phyloP scores from a whole-genome alignment of 352 stramenopile species.

The Pythium aphanidermatum region DNA sequence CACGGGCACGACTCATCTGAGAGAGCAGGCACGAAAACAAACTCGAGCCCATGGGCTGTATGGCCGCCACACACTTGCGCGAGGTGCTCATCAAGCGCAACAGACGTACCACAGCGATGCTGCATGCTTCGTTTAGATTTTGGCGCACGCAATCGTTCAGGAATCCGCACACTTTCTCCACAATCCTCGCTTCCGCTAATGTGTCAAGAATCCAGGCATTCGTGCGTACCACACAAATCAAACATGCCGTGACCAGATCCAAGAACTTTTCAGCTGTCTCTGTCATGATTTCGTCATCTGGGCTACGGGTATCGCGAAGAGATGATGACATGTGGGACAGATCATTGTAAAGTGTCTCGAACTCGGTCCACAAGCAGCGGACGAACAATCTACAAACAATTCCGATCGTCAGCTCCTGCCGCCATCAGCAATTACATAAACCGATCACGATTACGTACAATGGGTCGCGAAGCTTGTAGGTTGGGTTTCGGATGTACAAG shows the following conservation, averaged over 20 bases:
- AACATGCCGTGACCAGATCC: conserved; percentile 68
- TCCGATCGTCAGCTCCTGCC: no score
- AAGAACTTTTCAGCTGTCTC: conserved; percentile 63
- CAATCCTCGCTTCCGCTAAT: conserved; percentile 46
- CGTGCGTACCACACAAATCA: conserved; percentile 69
- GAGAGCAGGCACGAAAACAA: conserved; percentile 52
- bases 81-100: conserved; percentile 62
- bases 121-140: conserved; percentile 51
- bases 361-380: conserved; percentile 73
- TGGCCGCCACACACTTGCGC: conserved; percentile 38
- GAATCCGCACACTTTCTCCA: conserved; percentile 56
- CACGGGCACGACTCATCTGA: conserved; percentile 37
- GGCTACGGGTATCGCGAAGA: conserved; percentile 53
- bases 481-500: conserved; percentile 92
- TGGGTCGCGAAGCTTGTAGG: conserved; percentile 89
- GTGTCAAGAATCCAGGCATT: conserved; percentile 57
- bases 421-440: conserved; percentile 3
- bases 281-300: conserved; percentile 54
- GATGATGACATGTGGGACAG: conserved; percentile 61
- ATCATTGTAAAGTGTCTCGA: conserved; percentile 64
- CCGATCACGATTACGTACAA: conserved; percentile 42
- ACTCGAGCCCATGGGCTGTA: conserved; percentile 51
- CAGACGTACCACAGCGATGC: conserved; percentile 59
- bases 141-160: conserved; percentile 64
- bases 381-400: conserved; percentile 81